Conservation (phyloP, 2,329 filamentous ascomycete species). For the Fusarium musae region DNA sequence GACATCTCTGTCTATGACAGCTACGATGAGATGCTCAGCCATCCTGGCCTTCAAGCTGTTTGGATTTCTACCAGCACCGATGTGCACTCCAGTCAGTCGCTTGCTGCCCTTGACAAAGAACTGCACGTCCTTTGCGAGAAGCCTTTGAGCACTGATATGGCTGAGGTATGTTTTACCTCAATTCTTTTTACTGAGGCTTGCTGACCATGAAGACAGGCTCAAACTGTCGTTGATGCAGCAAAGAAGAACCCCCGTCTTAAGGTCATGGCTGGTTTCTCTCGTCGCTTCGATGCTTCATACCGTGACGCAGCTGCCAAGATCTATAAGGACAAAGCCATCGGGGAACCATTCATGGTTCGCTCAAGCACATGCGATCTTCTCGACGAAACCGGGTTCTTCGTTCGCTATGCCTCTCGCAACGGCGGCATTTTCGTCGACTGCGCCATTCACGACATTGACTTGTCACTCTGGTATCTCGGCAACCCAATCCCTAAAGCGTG, state of each 20-base stretch:
- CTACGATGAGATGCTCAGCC: conserved; percentile 34
- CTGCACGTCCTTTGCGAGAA: conserved; percentile 38
- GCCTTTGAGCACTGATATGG: conserved; percentile 49
- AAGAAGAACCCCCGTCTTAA: conserved; percentile 67
- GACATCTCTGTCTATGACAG: conserved; percentile 15
- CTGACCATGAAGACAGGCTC: conserved; percentile 54
- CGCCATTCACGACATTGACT: conserved; percentile 72
- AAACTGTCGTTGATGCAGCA: conserved; percentile 68
- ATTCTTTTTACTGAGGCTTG: too few relatives aligned
- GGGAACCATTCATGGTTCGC: conserved; percentile 68
- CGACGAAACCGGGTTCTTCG: conserved; percentile 73
- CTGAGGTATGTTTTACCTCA: conserved; percentile 57
- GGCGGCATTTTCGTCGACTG: conserved; percentile 78
- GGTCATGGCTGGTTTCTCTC: conserved; percentile 61
- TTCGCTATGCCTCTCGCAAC: conserved; percentile 70
- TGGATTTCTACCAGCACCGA: conserved; percentile 34
- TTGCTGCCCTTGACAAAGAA: conserved; percentile 19
- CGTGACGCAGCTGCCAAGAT: conserved; percentile 66
- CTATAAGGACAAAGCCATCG: conserved; percentile 62
- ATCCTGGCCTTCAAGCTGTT: conserved; percentile 27
- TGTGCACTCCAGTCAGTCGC: conserved; percentile 25
- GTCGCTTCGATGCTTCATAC: conserved; percentile 71
- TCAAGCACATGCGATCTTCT: conserved; percentile 75
- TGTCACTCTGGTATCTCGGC: conserved; percentile 47
- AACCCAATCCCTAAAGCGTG: conserved; percentile 23